Evolutionary conservation across 805 yeast genomes (phyloP), one percentile per base, ranked within the genome.

Genomic region (Candida wancherniae): DNA sequence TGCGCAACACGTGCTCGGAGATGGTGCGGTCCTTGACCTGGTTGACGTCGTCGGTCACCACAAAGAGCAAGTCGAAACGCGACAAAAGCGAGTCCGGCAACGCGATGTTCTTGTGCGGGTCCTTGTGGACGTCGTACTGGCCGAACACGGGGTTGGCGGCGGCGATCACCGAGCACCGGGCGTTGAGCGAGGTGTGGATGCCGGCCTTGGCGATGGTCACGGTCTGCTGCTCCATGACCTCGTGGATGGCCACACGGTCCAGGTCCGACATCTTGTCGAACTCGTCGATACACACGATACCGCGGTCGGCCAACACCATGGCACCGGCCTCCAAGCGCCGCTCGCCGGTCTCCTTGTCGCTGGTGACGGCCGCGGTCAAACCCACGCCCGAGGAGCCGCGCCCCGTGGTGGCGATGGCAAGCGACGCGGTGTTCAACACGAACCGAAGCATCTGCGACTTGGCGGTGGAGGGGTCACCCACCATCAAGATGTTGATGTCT

Each of bases 311-410:
- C 41, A 92, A 68, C 22, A 92, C 98, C 97, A 92, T 90, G 3
- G 98, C 98, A 71, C 98, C 98, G 1, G 97, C 98, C 62, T 92
- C 98, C 44, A 92, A 67, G 47, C 94, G 74, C 50, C 97, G 73
- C 62, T 92, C 98, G 38, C 97, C 97, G 0, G 98, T 92, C 58
- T 92, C 98, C 50, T 80, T 82, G 59, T 92, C 98, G 1, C 88
- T 75, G 5, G 97, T 88, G 3, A 92, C 98, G 1, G 98, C 98
- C 12, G 98, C 98, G 0, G 98, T 92, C 51, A 92, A 73, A 85
- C 98, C 98, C 26, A 92, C 98, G 58, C 98, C 98, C 1, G 97
- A 88, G n/a, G 97, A 90, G 42, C 98, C 98, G 58, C 95, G 79
- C 67, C 98, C 98, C 0, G 98, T 92, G 1, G 98, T 92, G 16